Base-by-base conservation (phyloP, 2,329 filamentous ascomycete genomes). In the Colletotrichum filicis region DNA sequence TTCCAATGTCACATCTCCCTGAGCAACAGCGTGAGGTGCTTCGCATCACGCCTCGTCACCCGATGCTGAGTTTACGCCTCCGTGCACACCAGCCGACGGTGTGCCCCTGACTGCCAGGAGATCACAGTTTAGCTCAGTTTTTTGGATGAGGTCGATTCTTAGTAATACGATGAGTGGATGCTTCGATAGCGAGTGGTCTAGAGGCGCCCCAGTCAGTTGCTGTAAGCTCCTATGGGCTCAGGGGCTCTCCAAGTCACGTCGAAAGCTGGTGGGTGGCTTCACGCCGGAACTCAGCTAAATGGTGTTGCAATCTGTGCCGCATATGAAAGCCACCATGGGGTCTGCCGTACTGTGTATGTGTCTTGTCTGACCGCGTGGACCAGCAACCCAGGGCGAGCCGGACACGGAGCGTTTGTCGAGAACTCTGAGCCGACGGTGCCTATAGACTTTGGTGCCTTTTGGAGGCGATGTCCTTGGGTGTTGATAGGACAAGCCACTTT, bases 401-500 rank as follows among this genome's bases (percentile, higher is more conserved):
- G 61, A 56, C 61, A 61, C 56, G 49, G 71, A 66, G 60, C 61
- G 56, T 61, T 71, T 66, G 56, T 73, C 60, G 46, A 70, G 56
- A 57, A 66, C 59, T 66, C 67, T 61, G 66, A 49, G 56, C 61
- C 46, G 14, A 56, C 56, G 42, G 59, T 70, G 57, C 56, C 46
- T 56, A 56, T 49, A 30, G 56, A 19, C 49, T 53, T 61, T 37
- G 52, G 65, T 71, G 56, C 49, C 46, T 60, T 70, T 53, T 62
- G 66, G 42, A 61, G 59, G 57, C 66, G 55, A 61, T 70, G 53
- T 37, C 35, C 35, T 64, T 53, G 52, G 60, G 56, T 66, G 46
- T 70, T 70, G 66, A 73, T 71, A 49, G 70, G 49, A 73, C 71
- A 73, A 73, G 66, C 61, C 67, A 73, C 66, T 62, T 37, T 53